These are phyloP conservation scores for Chrysosporium queenslandicum DNA, from an alignment of 2,329 filamentous ascomycete genomes.

Conservation along the genomic window DNA sequence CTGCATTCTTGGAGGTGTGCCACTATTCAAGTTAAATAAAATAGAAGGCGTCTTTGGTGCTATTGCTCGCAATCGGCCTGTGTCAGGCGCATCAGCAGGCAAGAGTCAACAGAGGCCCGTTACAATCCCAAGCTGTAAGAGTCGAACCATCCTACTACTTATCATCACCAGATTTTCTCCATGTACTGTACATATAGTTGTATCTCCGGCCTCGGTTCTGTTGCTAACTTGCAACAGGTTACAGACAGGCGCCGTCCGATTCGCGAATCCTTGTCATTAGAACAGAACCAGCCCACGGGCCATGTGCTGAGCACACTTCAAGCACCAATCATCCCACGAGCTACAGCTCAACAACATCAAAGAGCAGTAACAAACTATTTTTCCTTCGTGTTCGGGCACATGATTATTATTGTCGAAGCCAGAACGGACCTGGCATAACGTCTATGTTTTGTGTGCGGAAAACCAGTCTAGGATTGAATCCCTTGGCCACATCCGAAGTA, in stretches of 20 bases:
- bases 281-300: neutral
- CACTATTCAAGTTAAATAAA: too few species aligned
- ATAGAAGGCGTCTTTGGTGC: too few species aligned
- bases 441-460: neutral
- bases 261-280: constrained; percentile 8
- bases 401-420: neutral
- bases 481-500: constrained; percentile 9
- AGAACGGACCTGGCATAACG: neutral
- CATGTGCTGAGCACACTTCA: constrained; percentile 6
- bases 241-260: neutral
- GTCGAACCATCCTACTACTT: neutral
- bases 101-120: too few species aligned
- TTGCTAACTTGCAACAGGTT: neutral
- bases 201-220: neutral
- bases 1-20: neutral
- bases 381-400: neutral
- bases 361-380: constrained; percentile 1
- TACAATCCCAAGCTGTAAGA: neutral
- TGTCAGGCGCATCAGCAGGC: too few species aligned
- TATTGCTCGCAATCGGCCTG: too few species aligned
- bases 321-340: constrained; percentile 11
- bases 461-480: neutral
- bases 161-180: neutral
- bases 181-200: neutral
- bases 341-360: neutral